Base-by-base conservation (phyloP, 2,329 filamentous ascomycete genomes). In the Colletotrichum euphorbiae region DNA sequence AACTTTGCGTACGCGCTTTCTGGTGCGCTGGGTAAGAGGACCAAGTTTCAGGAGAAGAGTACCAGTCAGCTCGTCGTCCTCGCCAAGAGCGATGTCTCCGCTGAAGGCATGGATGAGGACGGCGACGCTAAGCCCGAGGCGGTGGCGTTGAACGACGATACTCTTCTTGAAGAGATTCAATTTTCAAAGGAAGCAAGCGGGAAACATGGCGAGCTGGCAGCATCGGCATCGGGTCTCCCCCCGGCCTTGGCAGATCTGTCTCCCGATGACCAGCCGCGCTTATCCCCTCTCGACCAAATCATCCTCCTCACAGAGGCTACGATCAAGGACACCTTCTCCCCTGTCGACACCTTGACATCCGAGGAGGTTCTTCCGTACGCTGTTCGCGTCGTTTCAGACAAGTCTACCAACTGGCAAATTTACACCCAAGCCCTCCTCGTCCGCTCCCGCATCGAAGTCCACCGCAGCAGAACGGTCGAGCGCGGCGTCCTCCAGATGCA, bases 321-420 rank as follows among this genome's bases (percentile, higher is more conserved):
- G 0, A 89, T 98, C 68, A 97, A 92, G 69, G 97, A 98, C 75
- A 94, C 93, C 0, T 91, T 90, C 70, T 91, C 94, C 0, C 94
- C 96, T 0, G 85, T 89, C 1, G 91, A 98, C 76, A 91, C 92
- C 0, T 83, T 99, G 1, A 98, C 94, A 0, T 87, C 94, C n/a
- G 94, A 98, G 79, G 93, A 98, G 76, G 95, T 97, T 4, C 80
- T 97, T 1, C 96, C 96, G 0, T 99, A 95, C 76, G 96, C 96
- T 0, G 91, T 90, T 2, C 89, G 96, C 45, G 96, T 98, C 0
- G 85, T 99, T 1, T 88, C 92, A 8, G 94, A 96, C 69, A 94
- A 95, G 72, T 92, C 92, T 51, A 95, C 93, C 1, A 99, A 98
- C 78, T 99, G 96, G 96, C 96, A 98, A 77, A 91, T 98, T 38